Percentiles rank a stretch among this genome's conserved stretches.
Conservation (phyloP, 140 eudicot species). For the Flaveria floridana region DNA sequence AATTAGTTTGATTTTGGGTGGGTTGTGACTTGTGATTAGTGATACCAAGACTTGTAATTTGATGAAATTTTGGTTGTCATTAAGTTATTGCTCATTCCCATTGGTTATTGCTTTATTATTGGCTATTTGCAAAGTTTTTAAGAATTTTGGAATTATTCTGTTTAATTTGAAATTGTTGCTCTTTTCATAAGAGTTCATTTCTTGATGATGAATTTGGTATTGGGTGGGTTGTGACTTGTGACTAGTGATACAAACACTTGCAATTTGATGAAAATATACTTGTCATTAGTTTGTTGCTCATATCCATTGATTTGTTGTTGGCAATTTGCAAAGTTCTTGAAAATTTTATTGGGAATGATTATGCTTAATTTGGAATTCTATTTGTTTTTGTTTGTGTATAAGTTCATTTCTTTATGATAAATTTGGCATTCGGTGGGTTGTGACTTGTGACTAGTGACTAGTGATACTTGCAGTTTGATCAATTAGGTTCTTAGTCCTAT, state of each 20-base stretch:
- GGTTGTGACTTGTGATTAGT: background rate
- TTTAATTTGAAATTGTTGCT: background rate
- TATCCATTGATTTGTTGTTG: background rate
- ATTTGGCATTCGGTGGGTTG: background rate
- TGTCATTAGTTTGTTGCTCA: constrained; percentile 5
- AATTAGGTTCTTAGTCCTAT: background rate
- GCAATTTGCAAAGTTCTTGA: background rate
- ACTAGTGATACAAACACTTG: background rate
- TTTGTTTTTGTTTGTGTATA: background rate
- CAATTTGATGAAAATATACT: background rate
- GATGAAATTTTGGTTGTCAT: background rate
- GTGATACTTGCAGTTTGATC: background rate
- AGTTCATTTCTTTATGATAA: constrained; percentile 9
- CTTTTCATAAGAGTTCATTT: background rate
- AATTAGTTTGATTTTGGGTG: background rate
- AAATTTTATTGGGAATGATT: too few species aligned
- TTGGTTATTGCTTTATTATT: background rate
- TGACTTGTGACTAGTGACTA: background rate
- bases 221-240: background rate
- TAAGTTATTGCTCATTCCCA: background rate
- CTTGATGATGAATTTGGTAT: background rate
- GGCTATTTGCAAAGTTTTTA: background rate
- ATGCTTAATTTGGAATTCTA: background rate
- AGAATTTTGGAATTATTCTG: background rate
- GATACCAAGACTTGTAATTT: background rate